phyloP scores from a whole-genome alignment of 441 rosid genomes.

The Geranium incanum region DNA sequence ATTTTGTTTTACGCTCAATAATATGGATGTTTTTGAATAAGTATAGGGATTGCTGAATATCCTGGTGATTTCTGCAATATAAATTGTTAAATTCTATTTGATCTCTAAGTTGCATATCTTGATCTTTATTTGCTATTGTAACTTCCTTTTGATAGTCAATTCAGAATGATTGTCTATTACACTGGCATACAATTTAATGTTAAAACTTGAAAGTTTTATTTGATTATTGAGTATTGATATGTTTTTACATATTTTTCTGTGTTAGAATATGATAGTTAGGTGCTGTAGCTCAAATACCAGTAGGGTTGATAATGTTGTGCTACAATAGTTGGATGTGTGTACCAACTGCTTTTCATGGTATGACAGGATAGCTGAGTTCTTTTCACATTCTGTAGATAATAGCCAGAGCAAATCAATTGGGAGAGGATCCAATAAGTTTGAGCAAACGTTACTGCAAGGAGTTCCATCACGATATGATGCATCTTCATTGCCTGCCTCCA shows the following conservation, averaged over 20 bases:
- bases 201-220: background rate
- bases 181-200: no score
- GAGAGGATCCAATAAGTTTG: conserved; percentile 50
- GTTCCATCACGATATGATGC: conserved; percentile 61
- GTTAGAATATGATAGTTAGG: background rate
- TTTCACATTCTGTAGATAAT: conserved; percentile 46
- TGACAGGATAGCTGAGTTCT: conserved; percentile 7
- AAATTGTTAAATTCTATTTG: background rate
- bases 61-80: background rate
- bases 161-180: background rate
- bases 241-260: background rate
- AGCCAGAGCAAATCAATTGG: conserved; percentile 54
- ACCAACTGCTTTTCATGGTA: background rate
- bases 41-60: conserved; percentile 1
- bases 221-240: background rate
- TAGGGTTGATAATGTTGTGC: background rate
- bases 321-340: background rate
- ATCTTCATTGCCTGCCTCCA: conserved; percentile 72
- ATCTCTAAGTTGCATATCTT: background rate
- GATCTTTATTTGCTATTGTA: background rate
- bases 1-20: background rate
- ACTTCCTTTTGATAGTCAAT: background rate
- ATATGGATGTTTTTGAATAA: conserved; percentile 1
- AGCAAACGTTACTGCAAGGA: conserved; percentile 65
- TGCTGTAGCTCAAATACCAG: background rate